Evolutionary conservation across 2,329 filamentous ascomycete genomes (phyloP).

Genomic region (Epichloe gansuensis): DNA sequence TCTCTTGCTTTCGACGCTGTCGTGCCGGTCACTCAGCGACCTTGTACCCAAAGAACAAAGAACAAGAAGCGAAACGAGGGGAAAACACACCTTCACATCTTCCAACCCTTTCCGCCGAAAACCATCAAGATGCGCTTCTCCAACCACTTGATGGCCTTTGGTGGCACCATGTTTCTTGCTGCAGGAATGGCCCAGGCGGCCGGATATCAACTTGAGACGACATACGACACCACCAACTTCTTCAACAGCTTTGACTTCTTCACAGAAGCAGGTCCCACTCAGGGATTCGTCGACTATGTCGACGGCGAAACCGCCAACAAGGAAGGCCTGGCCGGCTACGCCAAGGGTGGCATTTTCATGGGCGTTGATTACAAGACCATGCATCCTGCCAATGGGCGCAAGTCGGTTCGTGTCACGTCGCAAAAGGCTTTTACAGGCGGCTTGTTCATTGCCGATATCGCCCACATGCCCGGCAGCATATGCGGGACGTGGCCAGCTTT

Average conservation of each 20-base stretch:
- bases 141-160: constrained; percentile 11
- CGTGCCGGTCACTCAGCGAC: constrained; percentile 11
- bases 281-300: constrained; percentile 62
- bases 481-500: constrained; percentile 71
- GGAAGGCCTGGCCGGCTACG: constrained; percentile 44
- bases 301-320: constrained; percentile 42
- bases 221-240: constrained; percentile 41
- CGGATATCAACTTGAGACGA: constrained; percentile 33
- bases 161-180: constrained; percentile 18
- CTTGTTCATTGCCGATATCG: constrained; percentile 60
- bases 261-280: constrained; percentile 50
- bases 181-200: constrained; percentile 16
- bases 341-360: constrained; percentile 47
- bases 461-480: constrained; percentile 59
- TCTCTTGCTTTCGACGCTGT: neutral
- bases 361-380: constrained; percentile 52
- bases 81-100: neutral
- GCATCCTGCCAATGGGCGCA: constrained; percentile 46
- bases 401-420: constrained; percentile 57
- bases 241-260: constrained; percentile 45
- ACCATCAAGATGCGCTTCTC: constrained; percentile 11
- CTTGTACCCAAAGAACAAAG: neutral
- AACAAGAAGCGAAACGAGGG: neutral
- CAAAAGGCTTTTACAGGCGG: constrained; percentile 54
- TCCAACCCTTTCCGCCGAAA: neutral